Evolutionary conservation across 2,329 filamentous ascomycete species (phyloP).

Genomic region (Apiospora pterosperma): DNA sequence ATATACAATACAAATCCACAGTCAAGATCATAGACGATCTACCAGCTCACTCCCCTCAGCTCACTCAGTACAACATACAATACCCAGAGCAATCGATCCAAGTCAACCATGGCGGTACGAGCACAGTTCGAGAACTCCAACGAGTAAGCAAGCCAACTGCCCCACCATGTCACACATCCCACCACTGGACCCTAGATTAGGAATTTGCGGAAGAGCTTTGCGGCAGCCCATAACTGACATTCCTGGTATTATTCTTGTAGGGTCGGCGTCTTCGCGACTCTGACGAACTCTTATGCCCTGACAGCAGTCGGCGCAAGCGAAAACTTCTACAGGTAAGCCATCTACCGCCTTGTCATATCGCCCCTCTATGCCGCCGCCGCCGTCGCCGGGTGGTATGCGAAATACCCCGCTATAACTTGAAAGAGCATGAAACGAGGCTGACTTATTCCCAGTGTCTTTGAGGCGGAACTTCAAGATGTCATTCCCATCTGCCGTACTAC

Average conservation of each 20-base stretch:
- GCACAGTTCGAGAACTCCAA: conserved; percentile 87
- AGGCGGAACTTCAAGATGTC: conserved; percentile 94
- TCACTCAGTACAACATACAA: neutral
- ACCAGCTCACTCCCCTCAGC: neutral
- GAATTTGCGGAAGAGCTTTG: conserved; percentile 4
- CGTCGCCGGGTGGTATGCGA: neutral
- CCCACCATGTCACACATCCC: conserved; percentile 19
- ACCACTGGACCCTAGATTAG: neutral
- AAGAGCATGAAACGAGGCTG: neutral
- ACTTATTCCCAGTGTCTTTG: conserved; percentile 69
- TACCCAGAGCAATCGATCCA: neutral
- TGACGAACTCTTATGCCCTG: conserved; percentile 96
- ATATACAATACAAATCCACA: neutral
- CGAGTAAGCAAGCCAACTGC: conserved; percentile 57
- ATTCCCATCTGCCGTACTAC: conserved; percentile 96
- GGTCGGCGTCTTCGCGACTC: conserved; percentile 92
- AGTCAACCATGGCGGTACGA: conserved; percentile 59
- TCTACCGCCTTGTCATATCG: neutral
- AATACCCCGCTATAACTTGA: neutral
- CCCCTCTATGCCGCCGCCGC: neutral
- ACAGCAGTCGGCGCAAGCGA: conserved; percentile 93
- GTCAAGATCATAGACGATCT: neutral
- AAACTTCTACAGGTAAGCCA: conserved; percentile 86
- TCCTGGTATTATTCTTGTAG: conserved; percentile 47
- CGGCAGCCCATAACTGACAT: neutral